These are phyloP conservation scores for Fusarium austroafricanum DNA, from an alignment of 2,329 filamentous ascomycete genomes.

Conservation along the genomic window DNA sequence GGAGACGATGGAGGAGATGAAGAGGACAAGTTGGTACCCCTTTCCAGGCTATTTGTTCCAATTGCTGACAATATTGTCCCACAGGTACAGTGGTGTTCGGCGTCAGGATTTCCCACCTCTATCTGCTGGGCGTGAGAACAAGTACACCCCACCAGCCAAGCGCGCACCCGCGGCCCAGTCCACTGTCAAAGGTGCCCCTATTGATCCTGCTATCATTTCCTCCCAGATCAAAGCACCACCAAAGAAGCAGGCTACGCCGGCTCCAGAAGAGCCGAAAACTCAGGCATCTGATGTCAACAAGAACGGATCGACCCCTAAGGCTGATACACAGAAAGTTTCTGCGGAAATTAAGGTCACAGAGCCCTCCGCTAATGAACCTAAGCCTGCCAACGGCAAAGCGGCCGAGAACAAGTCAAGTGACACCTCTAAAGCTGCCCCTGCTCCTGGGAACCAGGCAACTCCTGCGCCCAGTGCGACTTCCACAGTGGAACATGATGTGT, in stretches of 20 bases:
- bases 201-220: constrained; percentile 91
- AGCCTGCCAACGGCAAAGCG: constrained; percentile 51
- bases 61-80: constrained; percentile 34
- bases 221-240: constrained; percentile 72
- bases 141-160: constrained; percentile 91
- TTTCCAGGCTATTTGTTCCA: neutral
- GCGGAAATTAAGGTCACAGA: constrained; percentile 47
- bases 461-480: constrained; percentile 65
- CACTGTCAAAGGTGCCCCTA: constrained; percentile 79
- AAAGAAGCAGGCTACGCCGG: constrained; percentile 51
- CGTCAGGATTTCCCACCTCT: constrained; percentile 80
- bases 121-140: constrained; percentile 64
- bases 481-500: constrained; percentile 71
- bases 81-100: constrained; percentile 90
- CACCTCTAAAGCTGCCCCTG: constrained; percentile 46
- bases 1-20: constrained; percentile 76
- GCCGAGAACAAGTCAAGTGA: constrained; percentile 47
- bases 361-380: constrained; percentile 43
- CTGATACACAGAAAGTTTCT: constrained; percentile 43
- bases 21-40: constrained; percentile 81
- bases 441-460: constrained; percentile 35
- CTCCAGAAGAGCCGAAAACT: constrained; percentile 44
- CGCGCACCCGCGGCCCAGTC: constrained; percentile 80
- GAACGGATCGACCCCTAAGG: constrained; percentile 48
- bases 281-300: constrained; percentile 45